A percentile compares a stretch with the other conserved stretches of the same genome.
These are phyloP conservation scores for Helminthosporium solani DNA, from an alignment of 2,329 filamentous ascomycete species.

Conservation along the genomic window DNA sequence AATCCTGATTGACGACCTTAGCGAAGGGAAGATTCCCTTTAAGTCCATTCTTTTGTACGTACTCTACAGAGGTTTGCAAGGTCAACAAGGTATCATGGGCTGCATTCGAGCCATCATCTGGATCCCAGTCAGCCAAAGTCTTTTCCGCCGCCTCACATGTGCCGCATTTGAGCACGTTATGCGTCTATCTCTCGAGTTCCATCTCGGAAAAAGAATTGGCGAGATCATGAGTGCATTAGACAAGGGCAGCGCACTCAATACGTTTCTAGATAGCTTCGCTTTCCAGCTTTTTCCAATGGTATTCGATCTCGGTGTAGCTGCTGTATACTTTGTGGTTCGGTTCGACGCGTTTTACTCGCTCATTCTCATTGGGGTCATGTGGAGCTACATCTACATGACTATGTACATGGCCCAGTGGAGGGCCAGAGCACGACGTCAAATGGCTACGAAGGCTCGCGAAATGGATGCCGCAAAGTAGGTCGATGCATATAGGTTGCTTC, in stretches of 20 bases:
- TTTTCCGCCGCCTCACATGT: conserved; percentile 47
- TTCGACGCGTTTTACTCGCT: conserved; percentile 65
- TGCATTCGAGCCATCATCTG: conserved; percentile 48
- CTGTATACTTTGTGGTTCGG: conserved; percentile 59
- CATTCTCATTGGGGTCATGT: conserved; percentile 56
- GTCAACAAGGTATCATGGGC: conserved; percentile 49
- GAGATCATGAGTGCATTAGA: conserved; percentile 54
- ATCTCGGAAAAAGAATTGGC: conserved; percentile 54
- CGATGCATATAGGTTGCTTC: not conserved
- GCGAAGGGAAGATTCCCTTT: conserved; percentile 46
- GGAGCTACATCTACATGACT: conserved; percentile 53
- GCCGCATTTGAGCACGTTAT: conserved; percentile 54
- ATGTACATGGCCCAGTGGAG: conserved; percentile 54
- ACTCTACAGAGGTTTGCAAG: conserved; percentile 49
- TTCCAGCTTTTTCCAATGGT: conserved; percentile 62
- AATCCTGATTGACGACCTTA: conserved; percentile 44
- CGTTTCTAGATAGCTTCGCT: conserved; percentile 58
- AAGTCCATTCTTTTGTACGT: conserved; percentile 49
- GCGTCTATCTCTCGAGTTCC: conserved; percentile 52
- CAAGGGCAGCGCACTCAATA: conserved; percentile 52
- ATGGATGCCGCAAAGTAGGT: conserved; percentile 51
- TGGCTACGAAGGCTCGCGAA: conserved; percentile 48
- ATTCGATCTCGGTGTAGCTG: conserved; percentile 60
- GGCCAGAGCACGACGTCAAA: conserved; percentile 47
- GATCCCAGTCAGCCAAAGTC: conserved; percentile 51